phyloP scores from a whole-genome alignment of 805 yeast genomes.

The Nakazawaea ambrosiae region DNA sequence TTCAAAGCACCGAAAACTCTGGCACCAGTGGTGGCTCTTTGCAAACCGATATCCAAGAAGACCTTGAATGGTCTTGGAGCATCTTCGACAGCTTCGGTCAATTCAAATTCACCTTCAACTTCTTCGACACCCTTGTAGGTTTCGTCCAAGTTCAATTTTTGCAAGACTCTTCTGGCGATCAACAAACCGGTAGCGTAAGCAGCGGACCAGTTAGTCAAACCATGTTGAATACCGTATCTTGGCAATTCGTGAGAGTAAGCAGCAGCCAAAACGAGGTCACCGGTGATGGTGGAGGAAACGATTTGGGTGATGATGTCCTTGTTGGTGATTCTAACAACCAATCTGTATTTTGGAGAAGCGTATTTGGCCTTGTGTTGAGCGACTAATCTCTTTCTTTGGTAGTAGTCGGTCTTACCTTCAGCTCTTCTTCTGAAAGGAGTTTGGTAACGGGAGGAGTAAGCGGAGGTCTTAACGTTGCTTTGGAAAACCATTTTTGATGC shows the following conservation, averaged over 20 bases:
- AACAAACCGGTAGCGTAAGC: conserved; percentile 98
- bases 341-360: conserved; percentile 99
- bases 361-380: conserved; percentile 99
- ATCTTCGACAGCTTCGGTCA: conserved; percentile 98
- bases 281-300: conserved; percentile 92
- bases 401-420: conserved; percentile 99
- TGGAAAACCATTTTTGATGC: conserved; percentile 64
- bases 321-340: conserved; percentile 99
- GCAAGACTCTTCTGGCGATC: conserved; percentile 98
- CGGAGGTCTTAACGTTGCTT: conserved; percentile 68
- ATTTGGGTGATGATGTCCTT: conserved; percentile 98
- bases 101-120: conserved; percentile 97
- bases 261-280: conserved; percentile 93
- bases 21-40: conserved; percentile 99
- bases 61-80: conserved; percentile 99
- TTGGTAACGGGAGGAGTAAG: conserved; percentile 99
- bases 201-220: conserved; percentile 99
- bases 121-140: conserved; percentile 98
- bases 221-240: conserved; percentile 93
- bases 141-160: conserved; percentile 97
- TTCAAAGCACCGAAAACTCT: conserved; percentile 98
- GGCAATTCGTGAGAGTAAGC: conserved; percentile 99
- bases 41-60: conserved; percentile 97
- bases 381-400: conserved; percentile 99
- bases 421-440: conserved; percentile 99